Evolutionary conservation across 2,329 filamentous ascomycete species (phyloP), one percentile per base, ranked within the genome.

Genomic region (Ophiognomonia clavigignenti-juglandacearum): DNA sequence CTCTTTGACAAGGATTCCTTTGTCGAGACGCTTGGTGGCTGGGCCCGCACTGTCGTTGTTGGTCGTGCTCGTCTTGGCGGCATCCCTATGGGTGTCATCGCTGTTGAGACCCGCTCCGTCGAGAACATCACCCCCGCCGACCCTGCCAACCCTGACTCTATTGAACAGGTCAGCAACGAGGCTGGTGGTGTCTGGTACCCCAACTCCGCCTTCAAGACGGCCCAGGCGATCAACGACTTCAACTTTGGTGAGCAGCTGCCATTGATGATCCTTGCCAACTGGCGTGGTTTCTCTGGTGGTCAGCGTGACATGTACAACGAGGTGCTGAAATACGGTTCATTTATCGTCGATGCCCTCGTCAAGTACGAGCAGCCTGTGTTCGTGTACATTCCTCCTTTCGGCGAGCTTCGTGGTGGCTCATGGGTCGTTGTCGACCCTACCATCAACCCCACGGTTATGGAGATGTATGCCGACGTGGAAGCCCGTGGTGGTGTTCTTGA

Each of bases 221-320:
- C 93, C 3, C 93, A 98, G 71, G 93, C 93, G 47, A 95, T 98
- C 73, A 90, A 86, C 61, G 93, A 98, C 75, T 98, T 98, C 82
- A 98, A 98, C 82, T 83, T 95, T 57, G 93, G 93, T 66, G 93
- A 98, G 73, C 93, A 98, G 74, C 78, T 98, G 63, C 93, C 93
- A 48, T 75, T 98, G 56, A 97, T 98, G 90, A 98, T 98, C 65
- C 83, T 98, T 55, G 93, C 93, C 71, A 98, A 98, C 80, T 98
- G 93, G 93, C 86, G 93, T 83, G 93, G 93, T 76, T 98, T 98
- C 88, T 98, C 93, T 57, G 93, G 93, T 75, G 93, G 93, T 56
- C 93, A 98, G 73, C 89, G 92, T 59, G 93, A 98, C 72, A 98
- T 98, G 93, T 98, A 95, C 83, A 96, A 97, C 74, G 93, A 98